These are phyloP conservation scores for Prunus padus DNA, from an alignment of 306 rosid genomes.

Conservation along the genomic window DNA sequence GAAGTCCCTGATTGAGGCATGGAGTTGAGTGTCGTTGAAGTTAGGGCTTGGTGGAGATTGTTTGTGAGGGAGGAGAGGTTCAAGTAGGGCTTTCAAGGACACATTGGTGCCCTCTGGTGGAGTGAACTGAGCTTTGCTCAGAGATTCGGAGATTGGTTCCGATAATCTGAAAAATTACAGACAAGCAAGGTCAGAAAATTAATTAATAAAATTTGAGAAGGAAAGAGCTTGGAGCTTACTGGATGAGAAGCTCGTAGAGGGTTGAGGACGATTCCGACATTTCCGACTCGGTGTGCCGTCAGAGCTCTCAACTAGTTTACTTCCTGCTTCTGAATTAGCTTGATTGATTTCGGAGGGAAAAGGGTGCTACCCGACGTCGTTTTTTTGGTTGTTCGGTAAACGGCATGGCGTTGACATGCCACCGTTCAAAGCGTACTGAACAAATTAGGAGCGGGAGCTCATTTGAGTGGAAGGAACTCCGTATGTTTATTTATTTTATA, in stretches of 20 bases:
- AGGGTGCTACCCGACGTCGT: background rate
- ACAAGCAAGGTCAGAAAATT: background rate
- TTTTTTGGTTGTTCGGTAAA: background rate
- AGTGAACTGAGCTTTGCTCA: conserved; percentile 38
- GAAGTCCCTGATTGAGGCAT: conserved; percentile 54
- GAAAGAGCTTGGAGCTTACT: conserved; percentile 27
- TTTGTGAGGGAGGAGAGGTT: conserved; percentile 52
- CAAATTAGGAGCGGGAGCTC: too few species aligned
- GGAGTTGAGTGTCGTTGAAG: conserved; percentile 24
- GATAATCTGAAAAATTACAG: conserved; percentile 46
- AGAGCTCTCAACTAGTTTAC: background rate
- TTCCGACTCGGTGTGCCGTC: conserved; percentile 5
- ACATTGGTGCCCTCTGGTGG: conserved; percentile 38
- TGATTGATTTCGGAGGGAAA: background rate
- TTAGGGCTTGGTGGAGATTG: conserved; percentile 15
- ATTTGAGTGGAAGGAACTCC: too few species aligned
- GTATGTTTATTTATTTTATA: too few species aligned
- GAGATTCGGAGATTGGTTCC: conserved; percentile 38
- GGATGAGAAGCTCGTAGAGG: conserved; percentile 46
- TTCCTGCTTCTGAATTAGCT: background rate
- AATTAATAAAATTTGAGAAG: background rate
- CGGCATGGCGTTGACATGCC: background rate
- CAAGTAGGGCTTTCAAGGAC: conserved; percentile 59
- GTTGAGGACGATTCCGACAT: conserved; percentile 55
- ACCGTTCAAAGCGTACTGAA: too few species aligned